These are phyloP conservation scores for Melaleuca quinquenervia DNA, from an alignment of 345 rosid species.

Conservation along the genomic window DNA sequence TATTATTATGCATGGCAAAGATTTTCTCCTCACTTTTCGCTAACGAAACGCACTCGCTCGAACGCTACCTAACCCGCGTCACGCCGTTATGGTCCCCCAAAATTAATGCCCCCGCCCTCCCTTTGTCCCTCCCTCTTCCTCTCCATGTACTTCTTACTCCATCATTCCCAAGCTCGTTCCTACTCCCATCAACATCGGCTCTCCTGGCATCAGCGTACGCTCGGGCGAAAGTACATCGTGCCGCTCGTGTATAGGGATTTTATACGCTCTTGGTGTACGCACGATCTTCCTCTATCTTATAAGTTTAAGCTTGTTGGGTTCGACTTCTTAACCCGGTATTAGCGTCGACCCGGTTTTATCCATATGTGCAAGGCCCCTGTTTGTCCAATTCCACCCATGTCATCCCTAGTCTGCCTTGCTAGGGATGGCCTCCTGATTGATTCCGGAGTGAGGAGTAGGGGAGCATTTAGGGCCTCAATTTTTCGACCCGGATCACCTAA, in stretches of 20 bases:
- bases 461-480: neutral
- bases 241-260: neutral
- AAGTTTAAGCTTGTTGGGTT: too few relatives aligned
- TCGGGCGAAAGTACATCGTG: neutral
- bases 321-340: neutral
- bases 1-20: neutral
- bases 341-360: neutral
- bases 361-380: neutral
- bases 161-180: neutral
- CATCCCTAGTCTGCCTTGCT: neutral
- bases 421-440: neutral
- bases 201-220: neutral
- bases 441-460: neutral
- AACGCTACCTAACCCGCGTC: neutral
- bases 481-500: too few relatives aligned
- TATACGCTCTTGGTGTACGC: neutral
- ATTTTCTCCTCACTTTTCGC: neutral
- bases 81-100: constrained; percentile 6
- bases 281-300: neutral
- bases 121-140: neutral
- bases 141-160: neutral
- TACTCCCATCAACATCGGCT: neutral
- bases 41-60: neutral
- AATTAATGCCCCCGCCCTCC: neutral
- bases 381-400: neutral